Conservation (phyloP, 495 filamentous ascomycete species). For the Penicillium canescens region DNA sequence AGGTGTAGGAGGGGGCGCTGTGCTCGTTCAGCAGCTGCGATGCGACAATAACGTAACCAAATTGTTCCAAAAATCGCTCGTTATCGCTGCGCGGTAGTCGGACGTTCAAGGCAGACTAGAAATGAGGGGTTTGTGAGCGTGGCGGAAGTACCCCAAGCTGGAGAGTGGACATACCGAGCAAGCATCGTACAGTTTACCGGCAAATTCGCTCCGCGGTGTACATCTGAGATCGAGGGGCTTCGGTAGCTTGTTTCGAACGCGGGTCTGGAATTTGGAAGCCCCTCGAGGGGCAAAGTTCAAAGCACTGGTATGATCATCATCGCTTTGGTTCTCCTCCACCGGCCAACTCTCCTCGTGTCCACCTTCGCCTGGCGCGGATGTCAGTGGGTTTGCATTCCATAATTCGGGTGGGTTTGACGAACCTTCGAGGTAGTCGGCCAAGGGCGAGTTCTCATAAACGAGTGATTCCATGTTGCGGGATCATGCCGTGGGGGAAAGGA, state of each 20-base stretch:
- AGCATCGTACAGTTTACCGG: conserved; percentile 55
- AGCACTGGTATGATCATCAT: conserved; percentile 31
- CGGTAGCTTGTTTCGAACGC: conserved; percentile 65
- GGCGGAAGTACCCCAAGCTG: background rate
- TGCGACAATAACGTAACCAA: conserved; percentile 92
- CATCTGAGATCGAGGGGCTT: conserved; percentile 59
- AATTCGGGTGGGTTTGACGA: conserved; percentile 19
- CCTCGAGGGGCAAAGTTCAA: conserved; percentile 76
- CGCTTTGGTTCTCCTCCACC: conserved; percentile 41
- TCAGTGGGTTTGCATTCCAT: conserved; percentile 16
- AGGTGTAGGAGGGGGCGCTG: conserved; percentile 48
- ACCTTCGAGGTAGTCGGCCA: conserved; percentile 96
- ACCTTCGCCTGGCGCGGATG: conserved; percentile 43
- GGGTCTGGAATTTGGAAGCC: conserved; percentile 62
- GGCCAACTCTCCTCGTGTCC: conserved; percentile 46
- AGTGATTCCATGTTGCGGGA: conserved; percentile 80
- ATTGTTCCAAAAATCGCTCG: conserved; percentile 87
- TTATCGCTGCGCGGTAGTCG: conserved; percentile 81
- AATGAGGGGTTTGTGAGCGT: conserved; percentile 16
- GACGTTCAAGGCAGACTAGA: conserved; percentile 59
- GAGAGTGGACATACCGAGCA: conserved; percentile 54
- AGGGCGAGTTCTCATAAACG: conserved; percentile 84
- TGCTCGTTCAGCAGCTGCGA: conserved; percentile 84
- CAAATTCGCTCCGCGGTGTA: conserved; percentile 45
- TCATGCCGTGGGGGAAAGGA: conserved; percentile 16